A percentile compares a stretch with the other conserved stretches of the same genome.
These are phyloP conservation scores for Boletus rubescentipes DNA, from an alignment of 768 basidiomycete genomes.

Conservation along the genomic window DNA sequence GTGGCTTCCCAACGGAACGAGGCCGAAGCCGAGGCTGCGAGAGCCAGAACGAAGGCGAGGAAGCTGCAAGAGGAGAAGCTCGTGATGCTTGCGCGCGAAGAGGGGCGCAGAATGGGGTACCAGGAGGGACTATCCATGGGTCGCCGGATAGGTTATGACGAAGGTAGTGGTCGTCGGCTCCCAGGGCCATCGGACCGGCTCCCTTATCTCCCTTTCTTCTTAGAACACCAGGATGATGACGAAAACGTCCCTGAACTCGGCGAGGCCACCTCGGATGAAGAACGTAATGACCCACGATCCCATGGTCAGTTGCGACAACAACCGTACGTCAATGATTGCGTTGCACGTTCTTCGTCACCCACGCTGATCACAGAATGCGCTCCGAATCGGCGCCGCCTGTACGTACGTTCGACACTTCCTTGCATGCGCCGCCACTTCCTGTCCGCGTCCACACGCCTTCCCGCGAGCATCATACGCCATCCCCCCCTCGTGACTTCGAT, in stretches of 20 bases:
- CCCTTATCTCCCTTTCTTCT: slow-evolving; percentile 9
- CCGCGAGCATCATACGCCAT: slow-evolving; percentile 12
- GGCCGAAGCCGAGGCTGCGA: slow-evolving; percentile 46
- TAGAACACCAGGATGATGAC: slow-evolving; percentile 15
- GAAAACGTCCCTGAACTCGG: slow-evolving; percentile 14
- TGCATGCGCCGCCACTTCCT: slow-evolving; percentile 20
- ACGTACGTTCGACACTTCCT: slow-evolving; percentile 19
- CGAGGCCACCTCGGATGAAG: slow-evolving; percentile 20
- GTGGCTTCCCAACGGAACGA: slow-evolving; percentile 42
- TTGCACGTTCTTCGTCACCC: slow-evolving; percentile 6
- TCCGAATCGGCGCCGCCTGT: slow-evolving; percentile 30
- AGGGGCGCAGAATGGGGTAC: slow-evolving; percentile 42
- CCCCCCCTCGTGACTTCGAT: slow-evolving; percentile 4
- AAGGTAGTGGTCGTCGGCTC: slow-evolving; percentile 24
- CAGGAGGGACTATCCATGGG: slow-evolving; percentile 39
- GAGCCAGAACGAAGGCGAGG: slow-evolving; percentile 44
- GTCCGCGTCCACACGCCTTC: slow-evolving; percentile 23
- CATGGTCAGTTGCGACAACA: slow-evolving; percentile 12
- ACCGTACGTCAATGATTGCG: slow-evolving; percentile 22
- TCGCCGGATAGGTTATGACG: slow-evolving; percentile 29
- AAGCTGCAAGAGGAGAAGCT: slow-evolving; percentile 42
- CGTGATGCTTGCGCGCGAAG: slow-evolving; percentile 42
- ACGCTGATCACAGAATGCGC: slow-evolving; percentile 22
- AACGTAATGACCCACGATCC: slow-evolving; percentile 20
- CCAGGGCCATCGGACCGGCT: slow-evolving; percentile 8